Base-by-base conservation (phyloP, 1,284 basidiomycete genomes). In the Ganoderma resinaceum region DNA sequence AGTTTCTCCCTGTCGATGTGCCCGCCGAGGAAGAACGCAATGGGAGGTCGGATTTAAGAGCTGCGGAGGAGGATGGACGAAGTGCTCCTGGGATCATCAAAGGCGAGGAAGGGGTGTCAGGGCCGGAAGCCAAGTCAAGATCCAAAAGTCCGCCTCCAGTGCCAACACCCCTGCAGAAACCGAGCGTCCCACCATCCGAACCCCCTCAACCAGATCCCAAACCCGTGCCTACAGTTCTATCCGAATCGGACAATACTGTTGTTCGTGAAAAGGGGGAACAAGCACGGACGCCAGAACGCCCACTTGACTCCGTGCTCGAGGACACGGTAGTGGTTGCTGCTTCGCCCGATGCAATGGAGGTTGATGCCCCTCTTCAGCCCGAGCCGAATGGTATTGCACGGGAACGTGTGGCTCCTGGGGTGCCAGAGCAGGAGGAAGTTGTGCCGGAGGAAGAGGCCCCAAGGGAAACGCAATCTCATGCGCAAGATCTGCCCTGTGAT, bases 321-420 rank as follows among this genome's bases (percentile, higher is more conserved):
- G 60, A 68, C 6, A 62, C 52, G 2, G 33, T 43, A 5, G 33
- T 37, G 26, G 33, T 65, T 20, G 53, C 43, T 31, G 49, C 52
- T 23, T 62, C 67, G 11, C 63, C 60, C 12, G 67, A 68, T n/a
- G 40, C 67, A 12, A 68, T 68, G 63, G 62, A 61, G 9, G 26
- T 68, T 5, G 63, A 62, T 33, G 62, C 35, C 14, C 38, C 38
- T 29, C 35, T 38, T 16, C 35, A 40, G 58, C 37, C n/a, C 9
- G 18, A 35, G 23, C 58, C 23, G n/a, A 26, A 38, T 60, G 37
- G 37, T 42, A 23, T 20, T 14, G 26, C 11, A 18, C 37, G 8
- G 11, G 58, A 26, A 26, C 35, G 14, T n/a, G 23, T 16, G 3
- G 3, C 14, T 38, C 23, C 38, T 3, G 26, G 42, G 14, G 12